A percentile compares a stretch with the other conserved stretches of the same genome.
phyloP scores from a whole-genome alignment of 2,329 filamentous ascomycete species.

The Penicillium sp. region DNA sequence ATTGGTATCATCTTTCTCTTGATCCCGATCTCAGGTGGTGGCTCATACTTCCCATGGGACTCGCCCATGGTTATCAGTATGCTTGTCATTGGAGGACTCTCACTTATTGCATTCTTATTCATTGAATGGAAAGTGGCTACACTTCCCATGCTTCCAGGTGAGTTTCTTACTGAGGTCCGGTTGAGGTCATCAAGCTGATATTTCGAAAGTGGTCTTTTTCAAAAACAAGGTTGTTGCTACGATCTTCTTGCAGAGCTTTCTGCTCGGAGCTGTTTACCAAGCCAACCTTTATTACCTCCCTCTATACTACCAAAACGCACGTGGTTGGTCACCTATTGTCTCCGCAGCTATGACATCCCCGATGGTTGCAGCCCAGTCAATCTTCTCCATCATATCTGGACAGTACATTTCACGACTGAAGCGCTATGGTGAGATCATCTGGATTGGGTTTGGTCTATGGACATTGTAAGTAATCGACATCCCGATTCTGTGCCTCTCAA shows the following conservation, averaged over 20 bases:
- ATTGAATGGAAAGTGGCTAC: constrained; percentile 58
- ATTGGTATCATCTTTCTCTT: constrained; percentile 61
- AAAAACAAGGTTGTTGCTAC: constrained; percentile 54
- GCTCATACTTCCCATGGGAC: constrained; percentile 58
- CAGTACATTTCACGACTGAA: constrained; percentile 60
- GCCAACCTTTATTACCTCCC: constrained; percentile 62
- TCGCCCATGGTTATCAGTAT: constrained; percentile 62
- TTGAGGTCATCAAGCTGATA: constrained; percentile 8
- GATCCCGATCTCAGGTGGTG: constrained; percentile 65
- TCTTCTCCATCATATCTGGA: constrained; percentile 47
- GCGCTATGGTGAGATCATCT: constrained; percentile 62
- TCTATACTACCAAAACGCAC: constrained; percentile 62
- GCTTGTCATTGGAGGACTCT: constrained; percentile 53
- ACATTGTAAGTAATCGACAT: constrained; percentile 40
- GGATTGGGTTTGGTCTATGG: constrained; percentile 49
- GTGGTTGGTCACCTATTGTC: constrained; percentile 45
- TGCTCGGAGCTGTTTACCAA: constrained; percentile 63
- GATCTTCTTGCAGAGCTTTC: constrained; percentile 60
- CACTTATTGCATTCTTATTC: constrained; percentile 53
- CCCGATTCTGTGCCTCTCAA: not conserved
- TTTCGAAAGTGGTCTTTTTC: constrained; percentile 50
- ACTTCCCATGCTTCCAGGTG: constrained; percentile 60
- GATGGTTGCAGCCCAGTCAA: constrained; percentile 50
- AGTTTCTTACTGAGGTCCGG: constrained; percentile 1
- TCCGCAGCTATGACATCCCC: constrained; percentile 57